Conservation (phyloP, 768 basidiomycete genomes). For the Clitopilus passeckerianus region DNA sequence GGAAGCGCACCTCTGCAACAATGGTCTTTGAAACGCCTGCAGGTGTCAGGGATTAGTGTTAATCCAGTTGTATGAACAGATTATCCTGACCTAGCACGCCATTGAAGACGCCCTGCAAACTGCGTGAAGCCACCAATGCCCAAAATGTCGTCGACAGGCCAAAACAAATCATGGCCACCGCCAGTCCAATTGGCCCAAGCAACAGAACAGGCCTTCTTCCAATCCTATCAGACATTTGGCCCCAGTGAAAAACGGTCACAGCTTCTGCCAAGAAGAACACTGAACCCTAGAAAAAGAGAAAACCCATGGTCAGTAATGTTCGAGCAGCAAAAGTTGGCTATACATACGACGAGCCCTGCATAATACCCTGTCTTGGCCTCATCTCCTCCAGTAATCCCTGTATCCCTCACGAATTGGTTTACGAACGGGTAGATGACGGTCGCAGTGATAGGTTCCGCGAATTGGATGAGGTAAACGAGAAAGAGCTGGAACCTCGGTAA, state of each 20-base stretch:
- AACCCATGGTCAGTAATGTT: background rate
- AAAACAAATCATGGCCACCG: slow-evolving; percentile 24
- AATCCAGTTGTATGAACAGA: no score
- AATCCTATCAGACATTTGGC: slow-evolving; percentile 25
- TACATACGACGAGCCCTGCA: slow-evolving; percentile 30
- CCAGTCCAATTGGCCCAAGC: slow-evolving; percentile 25
- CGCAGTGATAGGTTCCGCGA: slow-evolving; percentile 29
- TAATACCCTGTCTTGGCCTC: slow-evolving; percentile 35
- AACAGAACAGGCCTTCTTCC: slow-evolving; percentile 30
- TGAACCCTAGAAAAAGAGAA: slow-evolving; percentile 20
- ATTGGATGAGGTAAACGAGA: slow-evolving; percentile 24
- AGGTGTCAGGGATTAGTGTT: background rate
- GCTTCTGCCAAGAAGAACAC: slow-evolving; percentile 29
- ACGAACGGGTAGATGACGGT: slow-evolving; percentile 37
- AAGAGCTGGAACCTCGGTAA: slow-evolving; percentile 25
- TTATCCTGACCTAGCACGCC: slow-evolving; percentile 21
- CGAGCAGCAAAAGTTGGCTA: background rate
- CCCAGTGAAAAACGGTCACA: slow-evolving; percentile 27
- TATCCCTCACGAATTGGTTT: slow-evolving; percentile 28
- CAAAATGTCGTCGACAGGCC: slow-evolving; percentile 27
- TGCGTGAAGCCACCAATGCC: slow-evolving; percentile 16
- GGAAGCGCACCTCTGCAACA: background rate
- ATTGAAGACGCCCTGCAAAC: slow-evolving; percentile 25
- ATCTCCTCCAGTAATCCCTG: slow-evolving; percentile 30
- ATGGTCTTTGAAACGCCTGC: background rate